phyloP scores from a whole-genome alignment of 768 basidiomycete species.

The Mycena amicta region DNA sequence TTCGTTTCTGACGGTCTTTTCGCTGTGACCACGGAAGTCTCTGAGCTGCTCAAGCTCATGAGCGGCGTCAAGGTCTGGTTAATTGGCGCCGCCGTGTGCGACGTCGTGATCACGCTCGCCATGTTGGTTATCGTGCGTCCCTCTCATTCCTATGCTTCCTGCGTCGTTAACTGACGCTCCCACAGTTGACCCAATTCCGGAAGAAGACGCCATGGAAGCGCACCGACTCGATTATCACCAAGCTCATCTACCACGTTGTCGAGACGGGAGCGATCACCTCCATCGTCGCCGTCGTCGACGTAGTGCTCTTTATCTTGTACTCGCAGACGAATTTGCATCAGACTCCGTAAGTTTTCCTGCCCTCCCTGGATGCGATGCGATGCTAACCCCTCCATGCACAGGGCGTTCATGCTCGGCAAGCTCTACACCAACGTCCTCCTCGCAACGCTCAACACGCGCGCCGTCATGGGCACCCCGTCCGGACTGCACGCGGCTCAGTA shows the following conservation, averaged over 20 bases:
- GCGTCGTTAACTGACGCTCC: too few species aligned
- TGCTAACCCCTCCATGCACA: too few species aligned
- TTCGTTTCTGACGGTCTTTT: background rate
- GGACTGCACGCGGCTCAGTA: background rate
- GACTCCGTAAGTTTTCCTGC: background rate
- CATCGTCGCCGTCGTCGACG: background rate
- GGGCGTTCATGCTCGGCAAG: conserved; percentile 2
- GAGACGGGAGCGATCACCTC: background rate
- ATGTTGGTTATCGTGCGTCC: conserved; percentile 7
- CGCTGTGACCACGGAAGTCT: conserved; percentile 2
- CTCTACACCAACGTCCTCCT: conserved; percentile 3
- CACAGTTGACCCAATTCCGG: background rate
- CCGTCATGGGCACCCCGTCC: background rate
- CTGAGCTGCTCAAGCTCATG: background rate
- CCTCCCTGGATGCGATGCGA: too few species aligned
- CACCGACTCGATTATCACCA: background rate
- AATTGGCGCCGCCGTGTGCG: conserved; percentile 2
- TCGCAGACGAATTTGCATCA: background rate
- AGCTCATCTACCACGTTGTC: background rate
- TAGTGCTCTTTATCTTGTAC: background rate
- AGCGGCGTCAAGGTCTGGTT: conserved; percentile 16
- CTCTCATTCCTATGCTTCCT: too few species aligned
- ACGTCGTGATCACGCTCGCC: conserved; percentile 1
- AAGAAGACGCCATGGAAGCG: background rate
- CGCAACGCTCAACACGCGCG: background rate